A percentile compares a stretch with the other conserved stretches of the same genome.
phyloP scores from a whole-genome alignment of 1,139 yeast genomes.

The Sugiyamaella neomexicana region DNA sequence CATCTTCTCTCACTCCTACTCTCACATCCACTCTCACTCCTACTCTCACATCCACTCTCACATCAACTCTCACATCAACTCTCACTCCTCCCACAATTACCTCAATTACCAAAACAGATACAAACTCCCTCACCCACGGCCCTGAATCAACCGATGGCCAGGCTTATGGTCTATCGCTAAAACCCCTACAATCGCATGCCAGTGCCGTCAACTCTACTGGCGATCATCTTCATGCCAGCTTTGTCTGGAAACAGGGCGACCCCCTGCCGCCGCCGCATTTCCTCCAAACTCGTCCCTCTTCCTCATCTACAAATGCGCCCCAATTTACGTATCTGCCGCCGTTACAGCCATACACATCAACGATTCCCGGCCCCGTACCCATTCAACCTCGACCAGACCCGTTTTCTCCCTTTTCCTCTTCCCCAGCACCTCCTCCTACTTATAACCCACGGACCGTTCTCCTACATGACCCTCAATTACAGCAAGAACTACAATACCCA shows the following conservation, averaged over 20 bases:
- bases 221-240: not conserved
- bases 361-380: not conserved
- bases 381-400: slow-evolving; percentile 6
- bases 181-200: not conserved
- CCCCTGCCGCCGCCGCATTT: not conserved
- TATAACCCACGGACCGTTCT: not conserved
- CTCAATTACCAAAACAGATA: too few relatives aligned
- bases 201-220: not conserved
- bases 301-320: not conserved
- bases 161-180: not conserved
- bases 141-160: not conserved
- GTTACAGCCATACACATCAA: not conserved
- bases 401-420: not conserved
- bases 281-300: not conserved
- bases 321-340: not conserved
- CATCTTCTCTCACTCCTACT: too few relatives aligned
- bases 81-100: too few relatives aligned
- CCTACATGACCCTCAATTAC: slow-evolving; percentile 10
- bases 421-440: not conserved
- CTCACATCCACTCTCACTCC: not conserved
- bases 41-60: not conserved
- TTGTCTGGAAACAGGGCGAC: not conserved
- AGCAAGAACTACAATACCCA: slow-evolving; percentile 14
- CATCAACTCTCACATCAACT: too few relatives aligned
- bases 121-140: too few relatives aligned